Conservation (phyloP, 768 basidiomycete genomes). For the Trametes punicea region DNA sequence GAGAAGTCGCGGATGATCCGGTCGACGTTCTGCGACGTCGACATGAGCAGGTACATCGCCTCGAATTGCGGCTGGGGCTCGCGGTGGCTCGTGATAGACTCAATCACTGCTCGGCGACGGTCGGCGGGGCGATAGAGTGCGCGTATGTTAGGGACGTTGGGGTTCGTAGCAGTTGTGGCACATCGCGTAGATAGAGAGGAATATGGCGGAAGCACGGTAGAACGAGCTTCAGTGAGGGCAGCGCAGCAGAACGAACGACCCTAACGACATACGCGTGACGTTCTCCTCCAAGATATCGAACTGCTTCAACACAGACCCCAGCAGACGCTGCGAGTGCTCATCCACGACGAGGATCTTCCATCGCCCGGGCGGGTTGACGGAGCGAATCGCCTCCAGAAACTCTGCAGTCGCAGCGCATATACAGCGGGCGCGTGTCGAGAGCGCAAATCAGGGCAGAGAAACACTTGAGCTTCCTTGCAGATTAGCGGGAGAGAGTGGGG, state of each 20-base stretch:
- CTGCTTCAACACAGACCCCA: constrained; percentile 84
- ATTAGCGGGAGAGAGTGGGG: constrained; percentile 16
- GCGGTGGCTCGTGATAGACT: constrained; percentile 80
- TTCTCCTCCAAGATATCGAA: constrained; percentile 95
- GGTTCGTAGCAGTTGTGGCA: neutral
- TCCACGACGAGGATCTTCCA: constrained; percentile 99
- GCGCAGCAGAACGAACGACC: neutral
- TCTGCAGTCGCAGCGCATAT: constrained; percentile 39
- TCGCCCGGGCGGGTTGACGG: constrained; percentile 78
- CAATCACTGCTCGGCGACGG: constrained; percentile 65
- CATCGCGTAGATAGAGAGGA: neutral
- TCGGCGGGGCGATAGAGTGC: neutral
- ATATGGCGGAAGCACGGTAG: neutral
- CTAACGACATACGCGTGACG: constrained; percentile 73
- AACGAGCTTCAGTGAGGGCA: neutral
- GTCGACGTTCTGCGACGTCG: constrained; percentile 91
- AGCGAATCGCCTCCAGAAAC: constrained; percentile 84
- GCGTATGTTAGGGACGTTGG: neutral
- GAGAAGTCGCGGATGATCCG: constrained; percentile 85
- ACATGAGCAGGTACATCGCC: constrained; percentile 92
- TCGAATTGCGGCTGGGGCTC: constrained; percentile 84
- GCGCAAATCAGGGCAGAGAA: neutral
- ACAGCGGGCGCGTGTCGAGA: neutral
- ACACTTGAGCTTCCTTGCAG: constrained; percentile 18
- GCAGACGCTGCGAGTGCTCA: constrained; percentile 80